Evolutionary conservation across 2,329 filamentous ascomycete genomes (phyloP), one percentile per base, ranked within the genome.

Genomic region (Dactylonectria macrodidyma): DNA sequence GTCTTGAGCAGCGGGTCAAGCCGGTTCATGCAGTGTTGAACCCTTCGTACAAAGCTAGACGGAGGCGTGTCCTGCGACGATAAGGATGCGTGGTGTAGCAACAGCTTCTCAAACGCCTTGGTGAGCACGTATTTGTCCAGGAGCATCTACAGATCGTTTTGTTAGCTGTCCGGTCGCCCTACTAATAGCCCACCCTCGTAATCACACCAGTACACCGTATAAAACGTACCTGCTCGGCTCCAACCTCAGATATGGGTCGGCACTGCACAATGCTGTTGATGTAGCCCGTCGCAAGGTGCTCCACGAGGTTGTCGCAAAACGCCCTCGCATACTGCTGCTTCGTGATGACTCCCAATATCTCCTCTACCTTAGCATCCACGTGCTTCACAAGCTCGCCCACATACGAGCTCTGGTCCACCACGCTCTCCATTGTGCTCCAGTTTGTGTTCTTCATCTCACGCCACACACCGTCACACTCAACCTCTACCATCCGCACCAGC

Each of bases 381-480:
- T 91, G 89, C 59, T 87, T 88, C 54, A 97, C 83, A 3, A 99
- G 85, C 79, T 97, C 94, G 9, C 90, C 89, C 30, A 98, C 94
- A 75, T 98, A 99, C 0, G 93, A 91, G 81, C 95, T 98, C 78
- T 98, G 95, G 79, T 99, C 96, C 51, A 94, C 94, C 4, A 97
- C 96, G 67, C 89, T 93, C 74, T 98, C 96, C 86, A 99, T 93
- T 71, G 93, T 95, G 80, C 92, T 93, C 96, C 96, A 99, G 56
- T 95, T 93, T 0, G 93, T 97, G 78, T 98, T 97, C 70, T 92
- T 92, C 96, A 99, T 99, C 83, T 98, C 96, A 64, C 95, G 90
- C 96, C 95, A 99, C 16, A 92, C 91, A 0, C 92, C 89, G 71
- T 98, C 95, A 74, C 95, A 92, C 59, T 92, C 92, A 1, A 91